Percentiles rank a stretch among this genome's conserved stretches.
These are phyloP conservation scores for Petunia axillaris DNA, from an alignment of 257 asterid genomes.

Conservation along the genomic window DNA sequence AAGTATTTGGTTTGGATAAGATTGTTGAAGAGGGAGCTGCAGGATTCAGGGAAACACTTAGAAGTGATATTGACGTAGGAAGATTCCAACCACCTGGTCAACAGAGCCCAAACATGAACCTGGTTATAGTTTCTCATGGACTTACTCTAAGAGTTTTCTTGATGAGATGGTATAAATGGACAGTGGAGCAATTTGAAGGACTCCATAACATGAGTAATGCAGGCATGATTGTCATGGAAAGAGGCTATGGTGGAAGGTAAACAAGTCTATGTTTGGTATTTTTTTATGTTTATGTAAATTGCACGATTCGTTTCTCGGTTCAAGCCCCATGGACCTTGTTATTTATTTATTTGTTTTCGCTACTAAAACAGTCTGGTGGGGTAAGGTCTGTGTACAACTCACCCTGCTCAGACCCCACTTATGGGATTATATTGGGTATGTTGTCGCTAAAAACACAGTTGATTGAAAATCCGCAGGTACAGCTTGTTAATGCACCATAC, in stretches of 20 bases:
- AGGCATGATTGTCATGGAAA: slow-evolving; percentile 65
- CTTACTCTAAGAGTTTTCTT: slow-evolving; percentile 60
- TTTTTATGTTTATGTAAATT: not conserved
- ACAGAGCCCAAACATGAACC: slow-evolving; percentile 73
- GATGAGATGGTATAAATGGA: slow-evolving; percentile 91
- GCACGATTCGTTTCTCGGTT: not conserved
- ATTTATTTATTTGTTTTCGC: no score
- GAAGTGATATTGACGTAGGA: slow-evolving; percentile 79
- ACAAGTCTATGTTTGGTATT: not conserved
- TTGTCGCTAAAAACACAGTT: not conserved
- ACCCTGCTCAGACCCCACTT: no score
- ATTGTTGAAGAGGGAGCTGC: slow-evolving; percentile 22
- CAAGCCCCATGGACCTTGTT: no score
- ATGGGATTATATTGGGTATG: no score
- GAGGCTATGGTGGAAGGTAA: slow-evolving; percentile 89
- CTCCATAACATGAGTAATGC: slow-evolving; percentile 66
- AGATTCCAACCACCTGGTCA: slow-evolving; percentile 82
- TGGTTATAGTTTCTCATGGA: slow-evolving; percentile 72
- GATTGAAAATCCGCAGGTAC: slow-evolving; percentile 49
- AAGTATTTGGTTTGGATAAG: not conserved
- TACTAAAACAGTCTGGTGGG: no score
- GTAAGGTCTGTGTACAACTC: no score
- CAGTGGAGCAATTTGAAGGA: slow-evolving; percentile 75
- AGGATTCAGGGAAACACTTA: slow-evolving; percentile 81
- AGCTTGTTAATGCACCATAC: slow-evolving; percentile 70